These are phyloP conservation scores for Fraxinus nigra DNA, from an alignment of 305 asterid species.

Conservation along the genomic window DNA sequence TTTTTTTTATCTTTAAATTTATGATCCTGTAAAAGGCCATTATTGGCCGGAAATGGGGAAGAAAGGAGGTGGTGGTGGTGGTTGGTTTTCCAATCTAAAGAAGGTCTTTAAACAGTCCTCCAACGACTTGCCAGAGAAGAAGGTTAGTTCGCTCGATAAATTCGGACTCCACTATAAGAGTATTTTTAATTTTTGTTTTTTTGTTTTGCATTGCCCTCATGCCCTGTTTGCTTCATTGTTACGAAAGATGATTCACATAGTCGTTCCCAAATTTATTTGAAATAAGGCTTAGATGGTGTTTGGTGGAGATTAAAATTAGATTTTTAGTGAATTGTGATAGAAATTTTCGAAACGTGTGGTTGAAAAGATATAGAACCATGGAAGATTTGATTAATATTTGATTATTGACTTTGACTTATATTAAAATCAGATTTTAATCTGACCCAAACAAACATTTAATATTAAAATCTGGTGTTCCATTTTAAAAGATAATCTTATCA, in stretches of 20 bases:
- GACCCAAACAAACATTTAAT: background rate
- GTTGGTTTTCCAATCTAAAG: conserved; percentile 89
- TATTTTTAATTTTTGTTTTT: background rate
- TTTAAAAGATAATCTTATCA: background rate
- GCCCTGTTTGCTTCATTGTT: background rate
- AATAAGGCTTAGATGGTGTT: background rate
- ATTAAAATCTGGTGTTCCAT: background rate
- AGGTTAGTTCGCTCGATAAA: conserved; percentile 45
- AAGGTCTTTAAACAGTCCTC: conserved; percentile 77
- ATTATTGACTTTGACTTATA: no score
- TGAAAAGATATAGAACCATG: no score
- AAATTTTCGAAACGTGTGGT: no score
- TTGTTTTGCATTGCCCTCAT: background rate
- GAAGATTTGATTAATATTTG: no score
- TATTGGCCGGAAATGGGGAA: conserved; percentile 63
- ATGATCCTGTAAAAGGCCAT: conserved; percentile 7
- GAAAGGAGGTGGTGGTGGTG: conserved; percentile 71
- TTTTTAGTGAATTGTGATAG: no score
- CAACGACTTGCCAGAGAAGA: conserved; percentile 55
- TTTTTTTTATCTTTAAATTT: background rate
- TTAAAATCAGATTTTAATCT: no score
- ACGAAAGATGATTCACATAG: background rate
- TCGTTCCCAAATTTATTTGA: background rate
- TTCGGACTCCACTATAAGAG: background rate
- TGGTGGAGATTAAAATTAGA: no score